phyloP scores from a whole-genome alignment of 2,329 filamentous ascomycete genomes.

The Paraphoma sp. region DNA sequence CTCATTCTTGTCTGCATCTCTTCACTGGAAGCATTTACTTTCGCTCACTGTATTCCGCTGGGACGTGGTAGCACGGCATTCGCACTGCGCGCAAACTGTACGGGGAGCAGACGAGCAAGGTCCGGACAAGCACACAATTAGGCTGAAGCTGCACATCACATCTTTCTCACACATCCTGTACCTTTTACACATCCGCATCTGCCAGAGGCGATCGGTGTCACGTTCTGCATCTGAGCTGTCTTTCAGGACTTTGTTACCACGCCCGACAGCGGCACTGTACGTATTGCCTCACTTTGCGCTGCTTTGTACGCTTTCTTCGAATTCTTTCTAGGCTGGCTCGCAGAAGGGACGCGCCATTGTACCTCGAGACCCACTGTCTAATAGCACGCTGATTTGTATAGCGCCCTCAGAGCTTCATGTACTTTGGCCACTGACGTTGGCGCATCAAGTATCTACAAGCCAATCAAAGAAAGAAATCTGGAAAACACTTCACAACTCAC shows the following conservation, averaged over 20 bases:
- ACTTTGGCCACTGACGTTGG: conserved; percentile 44
- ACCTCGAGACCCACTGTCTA: conserved; percentile 21
- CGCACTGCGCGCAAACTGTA: conserved; percentile 33
- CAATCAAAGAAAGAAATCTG: conserved; percentile 44
- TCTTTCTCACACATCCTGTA: conserved; percentile 43
- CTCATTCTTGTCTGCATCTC: conserved; percentile 24
- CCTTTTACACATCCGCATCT: conserved; percentile 46
- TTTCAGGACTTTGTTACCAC: conserved; percentile 40
- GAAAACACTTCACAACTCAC: conserved; percentile 27
- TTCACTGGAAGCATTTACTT: conserved; percentile 29
- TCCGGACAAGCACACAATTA: conserved; percentile 29
- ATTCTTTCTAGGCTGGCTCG: conserved; percentile 17
- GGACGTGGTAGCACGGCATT: conserved; percentile 32
- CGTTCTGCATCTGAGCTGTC: conserved; percentile 41
- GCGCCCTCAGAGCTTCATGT: conserved; percentile 46
- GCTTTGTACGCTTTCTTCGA: conserved; percentile 15
- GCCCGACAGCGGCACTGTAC: conserved; percentile 47
- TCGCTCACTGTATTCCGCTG: conserved; percentile 28
- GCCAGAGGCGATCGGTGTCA: conserved; percentile 49
- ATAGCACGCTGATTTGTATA: conserved; percentile 45
- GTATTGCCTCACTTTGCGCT: conserved; percentile 47
- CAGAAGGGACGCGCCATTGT: conserved; percentile 16
- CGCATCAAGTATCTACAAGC: conserved; percentile 48
- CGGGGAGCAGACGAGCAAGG: conserved; percentile 22
- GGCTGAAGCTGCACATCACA: conserved; percentile 36